Evolutionary conservation across 208 protist species (phyloP).

Genomic region (Phytomonas sp.): DNA sequence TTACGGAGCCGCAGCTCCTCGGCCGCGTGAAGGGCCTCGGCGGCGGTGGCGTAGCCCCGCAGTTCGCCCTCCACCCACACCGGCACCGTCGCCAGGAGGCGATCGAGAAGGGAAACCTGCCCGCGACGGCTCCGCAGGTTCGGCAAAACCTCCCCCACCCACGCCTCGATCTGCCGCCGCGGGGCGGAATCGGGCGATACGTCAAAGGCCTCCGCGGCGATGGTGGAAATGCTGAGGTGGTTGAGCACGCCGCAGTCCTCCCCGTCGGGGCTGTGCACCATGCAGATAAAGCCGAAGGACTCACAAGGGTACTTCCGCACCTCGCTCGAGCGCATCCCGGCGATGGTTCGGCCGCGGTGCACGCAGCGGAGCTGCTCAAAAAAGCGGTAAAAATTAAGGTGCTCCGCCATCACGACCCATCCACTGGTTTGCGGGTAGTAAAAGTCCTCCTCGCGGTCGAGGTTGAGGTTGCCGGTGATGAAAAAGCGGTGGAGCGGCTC

Average conservation of each 20-base stretch:
- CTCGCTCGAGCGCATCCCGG: conserved; percentile 95
- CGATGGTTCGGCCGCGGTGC: conserved; percentile 97
- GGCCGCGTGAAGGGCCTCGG: conserved; percentile 35
- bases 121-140: conserved; percentile 31
- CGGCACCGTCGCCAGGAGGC: conserved; percentile 57
- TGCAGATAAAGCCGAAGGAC: conserved; percentile 99
- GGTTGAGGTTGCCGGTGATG: conserved; percentile 74
- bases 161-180: conserved; percentile 27
- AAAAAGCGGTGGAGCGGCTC: conserved; percentile 57
- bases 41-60: conserved; percentile 69
- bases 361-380: conserved; percentile 98
- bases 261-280: conserved; percentile 99
- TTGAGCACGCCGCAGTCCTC: conserved; percentile 99
- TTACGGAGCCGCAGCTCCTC: conserved; percentile 40
- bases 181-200: conserved; percentile 9
- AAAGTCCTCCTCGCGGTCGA: conserved; percentile 84
- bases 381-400: conserved; percentile 98
- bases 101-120: conserved; percentile 26
- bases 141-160: conserved; percentile 36
- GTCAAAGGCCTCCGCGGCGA: conserved; percentile 36
- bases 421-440: conserved; percentile 89
- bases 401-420: conserved; percentile 97
- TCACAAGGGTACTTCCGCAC: conserved; percentile 98
- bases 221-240: conserved; percentile 92
- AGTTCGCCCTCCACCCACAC: conserved; percentile 91